Percentiles rank a stretch among this genome's conserved stretches.
Evolutionary conservation across 805 yeast species (phyloP).

Genomic region (Metschnikowia peoriensis): DNA sequence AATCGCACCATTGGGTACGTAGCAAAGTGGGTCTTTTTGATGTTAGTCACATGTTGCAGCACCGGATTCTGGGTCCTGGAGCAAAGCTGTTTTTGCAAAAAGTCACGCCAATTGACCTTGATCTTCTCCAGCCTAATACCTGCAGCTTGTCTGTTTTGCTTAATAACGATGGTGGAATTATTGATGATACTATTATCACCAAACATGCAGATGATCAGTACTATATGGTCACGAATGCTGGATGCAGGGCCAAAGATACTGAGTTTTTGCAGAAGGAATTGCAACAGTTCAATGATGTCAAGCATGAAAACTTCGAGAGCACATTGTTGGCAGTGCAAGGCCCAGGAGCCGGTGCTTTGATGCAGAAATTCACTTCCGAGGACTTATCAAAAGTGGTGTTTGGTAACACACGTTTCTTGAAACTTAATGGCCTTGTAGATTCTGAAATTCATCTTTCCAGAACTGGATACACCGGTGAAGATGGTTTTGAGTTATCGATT

Average conservation of each 20-base stretch:
- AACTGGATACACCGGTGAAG: conserved; percentile 98
- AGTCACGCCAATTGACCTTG: conserved; percentile 85
- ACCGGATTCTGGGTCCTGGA: conserved; percentile 66
- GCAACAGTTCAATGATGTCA: conserved; percentile 34
- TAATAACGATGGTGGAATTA: conserved; percentile 73
- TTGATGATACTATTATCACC: conserved; percentile 91
- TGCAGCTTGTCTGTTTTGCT: conserved; percentile 78
- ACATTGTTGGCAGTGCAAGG: conserved; percentile 92
- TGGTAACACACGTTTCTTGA: conserved; percentile 61
- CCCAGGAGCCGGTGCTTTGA: conserved; percentile 69
- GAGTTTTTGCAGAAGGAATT: conserved; percentile 59
- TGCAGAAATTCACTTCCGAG: conserved; percentile 60
- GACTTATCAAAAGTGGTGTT: conserved; percentile 65
- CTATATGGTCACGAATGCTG: conserved; percentile 95
- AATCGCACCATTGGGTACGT: conserved; percentile 95
- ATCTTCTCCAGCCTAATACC: conserved; percentile 50
- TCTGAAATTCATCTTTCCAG: conserved; percentile 75
- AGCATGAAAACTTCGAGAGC: conserved; percentile 54
- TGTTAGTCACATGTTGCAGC: conserved; percentile 97
- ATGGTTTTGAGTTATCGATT: conserved; percentile 91
- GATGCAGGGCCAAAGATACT: conserved; percentile 81
- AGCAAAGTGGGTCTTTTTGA: conserved; percentile 86
- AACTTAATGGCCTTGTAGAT: conserved; percentile 39
- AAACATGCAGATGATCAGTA: conserved; percentile 73
- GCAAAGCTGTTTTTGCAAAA: conserved; percentile 68